Percentiles rank a stretch among this genome's conserved stretches.
Conservation (phyloP, 306 rosid genomes). For the Begonia fuchsioides region DNA sequence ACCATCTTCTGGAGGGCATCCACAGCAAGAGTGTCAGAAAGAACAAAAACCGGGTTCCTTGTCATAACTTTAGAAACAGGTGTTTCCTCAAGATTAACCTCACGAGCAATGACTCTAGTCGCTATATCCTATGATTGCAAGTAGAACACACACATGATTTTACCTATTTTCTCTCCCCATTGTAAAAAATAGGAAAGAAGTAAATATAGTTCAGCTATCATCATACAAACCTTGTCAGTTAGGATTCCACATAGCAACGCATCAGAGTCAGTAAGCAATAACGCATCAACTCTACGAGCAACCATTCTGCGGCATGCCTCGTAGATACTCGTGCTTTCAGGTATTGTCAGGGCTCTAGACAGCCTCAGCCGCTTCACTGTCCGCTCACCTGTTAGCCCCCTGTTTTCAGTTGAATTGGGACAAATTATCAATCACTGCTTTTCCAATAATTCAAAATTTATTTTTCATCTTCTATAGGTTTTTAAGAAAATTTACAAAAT, state of each 20-base stretch:
- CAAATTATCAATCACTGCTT: too few relatives aligned
- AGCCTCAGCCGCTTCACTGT: conserved; percentile 75
- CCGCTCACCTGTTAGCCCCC: conserved; percentile 69
- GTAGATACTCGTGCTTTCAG: conserved; percentile 52
- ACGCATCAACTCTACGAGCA: conserved; percentile 80
- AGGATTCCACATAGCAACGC: conserved; percentile 98
- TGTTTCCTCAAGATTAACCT: conserved; percentile 65
- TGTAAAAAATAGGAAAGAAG: neutral
- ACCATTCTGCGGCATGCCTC: conserved; percentile 96
- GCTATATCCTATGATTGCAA: conserved; percentile 60
- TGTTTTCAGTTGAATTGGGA: conserved; percentile 19
- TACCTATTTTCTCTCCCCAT: neutral
- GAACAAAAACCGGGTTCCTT: conserved; percentile 80
- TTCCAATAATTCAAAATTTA: too few relatives aligned
- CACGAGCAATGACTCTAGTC: conserved; percentile 66
- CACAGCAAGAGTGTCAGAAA: conserved; percentile 88
- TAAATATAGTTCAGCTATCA: neutral
- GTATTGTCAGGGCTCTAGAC: conserved; percentile 83
- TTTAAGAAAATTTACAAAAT: neutral
- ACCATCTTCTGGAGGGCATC: conserved; percentile 99
- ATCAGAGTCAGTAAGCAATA: conserved; percentile 77
- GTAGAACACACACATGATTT: neutral
- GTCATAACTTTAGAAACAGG: conserved; percentile 91
- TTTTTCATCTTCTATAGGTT: too few relatives aligned
- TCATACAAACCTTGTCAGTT: conserved; percentile 66